A percentile compares a stretch with the other conserved stretches of the same genome.
Evolutionary conservation across 108 stramenopile genomes (phyloP).

Genomic region (Skeletonema costatum): DNA sequence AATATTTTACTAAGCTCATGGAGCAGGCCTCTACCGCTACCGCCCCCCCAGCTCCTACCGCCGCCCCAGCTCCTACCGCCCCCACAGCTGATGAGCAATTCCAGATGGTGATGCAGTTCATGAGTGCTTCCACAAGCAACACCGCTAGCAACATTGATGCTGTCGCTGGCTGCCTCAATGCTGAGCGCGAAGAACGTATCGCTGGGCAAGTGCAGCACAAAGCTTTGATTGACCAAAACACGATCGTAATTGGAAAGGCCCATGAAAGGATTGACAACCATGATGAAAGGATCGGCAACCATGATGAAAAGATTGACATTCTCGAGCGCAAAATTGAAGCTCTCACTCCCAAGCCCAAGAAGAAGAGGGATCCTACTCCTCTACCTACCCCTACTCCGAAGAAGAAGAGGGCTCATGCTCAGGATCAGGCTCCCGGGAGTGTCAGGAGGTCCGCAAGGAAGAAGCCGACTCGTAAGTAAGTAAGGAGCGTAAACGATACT

Average conservation of each 20-base stretch:
- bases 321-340: background rate
- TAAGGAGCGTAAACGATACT: background rate
- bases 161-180: background rate
- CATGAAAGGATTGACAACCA: background rate
- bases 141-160: background rate
- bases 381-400: background rate
- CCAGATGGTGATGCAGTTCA: slow-evolving; percentile 1
- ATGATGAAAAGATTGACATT: background rate
- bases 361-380: background rate
- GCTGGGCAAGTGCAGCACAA: background rate
- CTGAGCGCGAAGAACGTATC: background rate
- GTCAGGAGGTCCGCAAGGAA: background rate
- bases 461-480: background rate
- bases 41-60: background rate
- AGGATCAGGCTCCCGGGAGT: background rate
- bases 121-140: background rate
- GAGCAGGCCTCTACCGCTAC: background rate
- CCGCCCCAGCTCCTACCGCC: background rate
- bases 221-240: background rate
- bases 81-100: no score
- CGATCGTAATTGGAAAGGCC: background rate
- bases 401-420: background rate
- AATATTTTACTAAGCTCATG: background rate
- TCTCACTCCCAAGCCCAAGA: background rate
- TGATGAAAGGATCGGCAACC: background rate